Base-by-base conservation (phyloP, 2,329 filamentous ascomycete species). In the Colletotrichum somersetense region DNA sequence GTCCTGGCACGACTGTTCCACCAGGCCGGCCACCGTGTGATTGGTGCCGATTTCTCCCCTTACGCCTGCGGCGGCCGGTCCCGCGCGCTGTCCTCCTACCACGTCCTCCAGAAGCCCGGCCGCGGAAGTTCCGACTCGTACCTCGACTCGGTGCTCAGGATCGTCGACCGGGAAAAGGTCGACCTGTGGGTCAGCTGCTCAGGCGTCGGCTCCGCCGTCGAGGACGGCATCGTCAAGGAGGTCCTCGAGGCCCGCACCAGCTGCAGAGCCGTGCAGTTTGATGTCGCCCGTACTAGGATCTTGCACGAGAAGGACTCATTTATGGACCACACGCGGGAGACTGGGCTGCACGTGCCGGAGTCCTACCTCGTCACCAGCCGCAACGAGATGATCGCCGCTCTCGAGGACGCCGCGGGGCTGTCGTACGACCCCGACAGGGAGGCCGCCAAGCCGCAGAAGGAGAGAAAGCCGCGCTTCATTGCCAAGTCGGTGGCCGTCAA, bases 101-200 rank as follows among this genome's bases (percentile, higher is more conserved):
- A 91, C 78, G 65, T 68, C 10, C 75, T 87, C 6, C 78, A 83
- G 75, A 78, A 65, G 75, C 81, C 66, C 73, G 57, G 67, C 20
- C 62, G 65, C 0, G 62, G 67, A 14, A 67, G 73, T n/a, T 71
- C 83, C 6, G 82, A 85, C 23, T 80, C 80, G 1, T 94, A 95
- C 76, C 84, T 88, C 18, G 80, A 85, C 18, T 82, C 83, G 0
- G 79, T 95, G 4, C 78, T 92, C 1, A 80, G 88, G 11, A 85
- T 94, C 35, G 84, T 94, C 52, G 78, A 84, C 7, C 78, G 81
- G 0, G 91, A 95, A 74, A 83, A 85, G 0, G 86, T 93, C 5
- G 88, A 93, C 67, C 80, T 95, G 3, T 95, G 92, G 92, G 88
- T 95, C 3, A 91, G 89, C 26, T 93, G 92, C 76, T 93, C 92